Percentiles rank a stretch among this genome's conserved stretches.
phyloP scores from a whole-genome alignment of 495 filamentous ascomycete genomes.

The Lepidopterella palustris region DNA sequence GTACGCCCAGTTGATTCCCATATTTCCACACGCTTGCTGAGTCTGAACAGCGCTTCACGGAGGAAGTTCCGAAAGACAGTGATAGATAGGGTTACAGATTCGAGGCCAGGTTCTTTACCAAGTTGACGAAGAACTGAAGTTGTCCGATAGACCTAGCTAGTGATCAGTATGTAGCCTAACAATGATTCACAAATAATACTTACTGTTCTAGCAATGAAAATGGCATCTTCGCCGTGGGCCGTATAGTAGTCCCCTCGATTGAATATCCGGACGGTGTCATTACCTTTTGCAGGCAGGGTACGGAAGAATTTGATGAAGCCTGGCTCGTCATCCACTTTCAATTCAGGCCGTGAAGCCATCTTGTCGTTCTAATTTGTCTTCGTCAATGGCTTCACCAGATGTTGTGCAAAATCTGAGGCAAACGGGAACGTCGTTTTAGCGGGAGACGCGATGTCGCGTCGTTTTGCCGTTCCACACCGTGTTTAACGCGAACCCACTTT shows the following conservation, averaged over 20 bases:
- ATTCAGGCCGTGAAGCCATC: constrained; percentile 87
- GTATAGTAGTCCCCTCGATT: constrained; percentile 94
- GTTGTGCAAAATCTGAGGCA: too few relatives aligned
- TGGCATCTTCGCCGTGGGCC: constrained; percentile 84
- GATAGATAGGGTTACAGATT: constrained; percentile 87
- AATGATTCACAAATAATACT: constrained; percentile 21
- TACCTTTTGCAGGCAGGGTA: constrained; percentile 58
- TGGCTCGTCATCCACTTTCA: constrained; percentile 94
- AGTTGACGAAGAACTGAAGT: constrained; percentile 90
- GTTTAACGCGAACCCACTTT: too few relatives aligned
- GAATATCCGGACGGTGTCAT: constrained; percentile 80
- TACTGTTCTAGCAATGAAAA: constrained; percentile 84
- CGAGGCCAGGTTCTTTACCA: constrained; percentile 72
- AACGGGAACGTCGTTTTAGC: too few relatives aligned
- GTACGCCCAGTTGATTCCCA: constrained; percentile 69
- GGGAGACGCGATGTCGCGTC: too few relatives aligned
- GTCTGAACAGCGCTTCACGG: constrained; percentile 82
- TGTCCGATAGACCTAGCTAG: constrained; percentile 78
- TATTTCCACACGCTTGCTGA: constrained; percentile 87
- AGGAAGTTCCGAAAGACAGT: constrained; percentile 96
- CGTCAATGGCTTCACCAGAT: too few relatives aligned
- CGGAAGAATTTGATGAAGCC: constrained; percentile 95
- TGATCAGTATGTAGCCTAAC: neutral
- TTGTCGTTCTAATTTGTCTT: too few relatives aligned
- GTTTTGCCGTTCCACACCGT: too few relatives aligned